These are phyloP conservation scores for Nicotiana attenuata DNA, from an alignment of 257 asterid species.

Conservation along the genomic window DNA sequence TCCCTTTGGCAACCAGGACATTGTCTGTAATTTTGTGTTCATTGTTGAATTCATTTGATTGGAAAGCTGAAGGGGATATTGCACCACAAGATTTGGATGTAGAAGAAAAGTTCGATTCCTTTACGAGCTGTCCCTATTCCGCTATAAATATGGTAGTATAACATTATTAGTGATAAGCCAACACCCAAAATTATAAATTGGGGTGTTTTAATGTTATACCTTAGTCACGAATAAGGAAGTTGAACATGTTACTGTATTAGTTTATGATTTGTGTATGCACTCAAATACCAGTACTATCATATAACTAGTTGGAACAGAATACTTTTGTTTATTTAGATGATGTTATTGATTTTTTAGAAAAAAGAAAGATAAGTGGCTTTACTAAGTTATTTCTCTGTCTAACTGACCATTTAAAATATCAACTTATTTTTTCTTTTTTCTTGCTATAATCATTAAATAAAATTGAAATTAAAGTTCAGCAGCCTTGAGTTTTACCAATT, in stretches of 20 bases:
- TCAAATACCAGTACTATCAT: too few relatives aligned
- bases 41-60: constrained; percentile 52
- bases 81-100: constrained; percentile 40
- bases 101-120: constrained; percentile 57
- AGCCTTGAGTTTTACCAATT: background rate
- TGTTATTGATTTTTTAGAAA: too few relatives aligned
- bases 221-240: background rate
- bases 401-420: too few relatives aligned
- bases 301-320: too few relatives aligned
- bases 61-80: constrained; percentile 46
- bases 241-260: background rate
- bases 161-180: too few relatives aligned
- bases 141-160: background rate
- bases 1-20: constrained; percentile 51
- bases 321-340: too few relatives aligned
- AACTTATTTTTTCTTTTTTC: too few relatives aligned
- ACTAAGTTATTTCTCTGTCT: too few relatives aligned
- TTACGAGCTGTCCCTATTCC: constrained; percentile 46
- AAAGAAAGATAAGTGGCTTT: too few relatives aligned
- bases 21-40: constrained; percentile 64
- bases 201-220: too few relatives aligned
- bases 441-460: background rate
- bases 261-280: background rate
- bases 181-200: too few relatives aligned
- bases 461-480: background rate